These are phyloP conservation scores for Schoenoplectus triqueter DNA, from an alignment of 202 grass and related monocot species.

Conservation along the genomic window DNA sequence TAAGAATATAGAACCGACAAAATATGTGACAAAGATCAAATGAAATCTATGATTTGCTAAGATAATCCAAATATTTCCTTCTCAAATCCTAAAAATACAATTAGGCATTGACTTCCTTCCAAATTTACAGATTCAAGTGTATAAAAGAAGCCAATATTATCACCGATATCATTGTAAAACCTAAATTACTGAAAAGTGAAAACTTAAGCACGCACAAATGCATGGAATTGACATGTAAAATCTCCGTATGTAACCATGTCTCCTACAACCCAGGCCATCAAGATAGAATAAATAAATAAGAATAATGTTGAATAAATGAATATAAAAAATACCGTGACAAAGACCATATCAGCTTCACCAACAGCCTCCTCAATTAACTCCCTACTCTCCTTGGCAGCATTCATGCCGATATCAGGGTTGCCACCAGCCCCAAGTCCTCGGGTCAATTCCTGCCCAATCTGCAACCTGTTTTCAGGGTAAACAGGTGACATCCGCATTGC, in stretches of 20 bases:
- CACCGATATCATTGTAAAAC: background rate
- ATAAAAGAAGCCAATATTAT: background rate
- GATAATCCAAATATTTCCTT: background rate
- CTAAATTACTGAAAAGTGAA: too few species aligned
- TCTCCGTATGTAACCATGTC: too few species aligned
- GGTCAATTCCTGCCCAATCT: constrained; percentile 94
- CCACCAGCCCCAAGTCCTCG: constrained; percentile 87
- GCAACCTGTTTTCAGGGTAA: constrained; percentile 72
- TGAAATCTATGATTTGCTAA: constrained; percentile 2
- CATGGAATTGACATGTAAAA: too few species aligned
- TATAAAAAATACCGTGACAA: constrained; percentile 77
- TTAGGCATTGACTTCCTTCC: too few species aligned
- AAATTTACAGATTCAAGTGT: background rate
- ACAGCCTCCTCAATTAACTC: constrained; percentile 84
- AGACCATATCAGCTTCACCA: constrained; percentile 87
- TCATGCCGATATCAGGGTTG: constrained; percentile 97
- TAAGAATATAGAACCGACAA: background rate
- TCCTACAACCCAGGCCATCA: background rate
- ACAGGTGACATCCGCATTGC: constrained; percentile 90
- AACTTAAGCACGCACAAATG: too few species aligned
- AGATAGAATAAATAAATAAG: background rate
- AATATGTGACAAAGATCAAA: background rate
- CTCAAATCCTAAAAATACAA: background rate
- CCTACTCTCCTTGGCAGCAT: constrained; percentile 87
- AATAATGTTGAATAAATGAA: background rate